These are phyloP conservation scores for Podila clonocystis DNA, from an alignment of 192 early-diverging fungal genomes.

Conservation along the genomic window DNA sequence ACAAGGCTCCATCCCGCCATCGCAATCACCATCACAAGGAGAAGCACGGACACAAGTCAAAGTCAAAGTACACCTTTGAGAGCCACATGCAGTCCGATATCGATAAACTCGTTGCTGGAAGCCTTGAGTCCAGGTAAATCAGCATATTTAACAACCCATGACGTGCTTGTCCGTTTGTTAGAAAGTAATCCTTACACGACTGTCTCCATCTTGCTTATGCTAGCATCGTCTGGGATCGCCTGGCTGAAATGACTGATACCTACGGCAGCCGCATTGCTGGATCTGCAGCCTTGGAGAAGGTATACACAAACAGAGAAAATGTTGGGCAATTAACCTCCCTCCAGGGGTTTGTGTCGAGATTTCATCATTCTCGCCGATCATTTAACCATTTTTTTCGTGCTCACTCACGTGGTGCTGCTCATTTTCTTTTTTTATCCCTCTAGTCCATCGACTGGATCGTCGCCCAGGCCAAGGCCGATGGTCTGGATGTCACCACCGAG, in stretches of 20 bases:
- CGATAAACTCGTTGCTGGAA: constrained; percentile 37
- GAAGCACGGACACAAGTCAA: background rate
- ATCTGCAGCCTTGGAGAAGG: constrained; percentile 58
- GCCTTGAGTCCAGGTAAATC: constrained; percentile 44
- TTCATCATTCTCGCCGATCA: background rate
- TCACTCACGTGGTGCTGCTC: background rate
- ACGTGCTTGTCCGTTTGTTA: too few species aligned
- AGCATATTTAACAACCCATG: background rate
- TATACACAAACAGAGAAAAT: constrained; percentile 2
- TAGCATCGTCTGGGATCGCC: constrained; percentile 63
- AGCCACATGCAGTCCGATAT: constrained; percentile 32
- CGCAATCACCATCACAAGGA: background rate
- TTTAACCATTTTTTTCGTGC: background rate
- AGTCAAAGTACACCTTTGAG: constrained; percentile 31
- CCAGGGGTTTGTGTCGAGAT: too few species aligned
- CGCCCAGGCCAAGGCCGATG: constrained; percentile 50
- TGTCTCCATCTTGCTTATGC: background rate
- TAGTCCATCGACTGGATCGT: constrained; percentile 65
- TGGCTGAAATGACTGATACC: constrained; percentile 72
- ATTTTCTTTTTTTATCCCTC: background rate
- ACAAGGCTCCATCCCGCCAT: constrained; percentile 1
- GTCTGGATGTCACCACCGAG: constrained; percentile 62
- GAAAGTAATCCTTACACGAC: background rate
- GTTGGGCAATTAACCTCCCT: background rate
- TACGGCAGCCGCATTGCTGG: constrained; percentile 66